Base-by-base conservation (phyloP, 352 stramenopile species). In the Phytophthora ohioensis region DNA sequence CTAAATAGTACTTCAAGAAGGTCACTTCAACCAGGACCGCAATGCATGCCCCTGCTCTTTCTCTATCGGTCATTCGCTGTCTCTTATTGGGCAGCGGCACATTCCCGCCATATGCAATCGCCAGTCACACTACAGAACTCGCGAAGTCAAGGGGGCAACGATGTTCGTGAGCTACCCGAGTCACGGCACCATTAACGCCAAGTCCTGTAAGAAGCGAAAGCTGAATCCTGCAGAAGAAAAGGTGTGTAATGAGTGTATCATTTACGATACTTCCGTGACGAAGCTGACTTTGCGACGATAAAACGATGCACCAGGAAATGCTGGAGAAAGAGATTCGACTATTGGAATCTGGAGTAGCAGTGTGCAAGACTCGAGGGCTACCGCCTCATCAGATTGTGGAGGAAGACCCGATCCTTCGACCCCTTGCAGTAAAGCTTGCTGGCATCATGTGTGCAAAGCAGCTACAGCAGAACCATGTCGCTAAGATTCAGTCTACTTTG, bases 1-100 rank as follows among this genome's bases (percentile, higher is more conserved):
- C 87, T 45, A 95, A 93, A 55, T 94, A 89, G 67, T 57, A 38
- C 1, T 27, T 46, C 13, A 46, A 46, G 41, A n/a, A 56, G 32
- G 9, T 12, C 30, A 67, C 36, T 55, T 60, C 30, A 47, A 59
- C 10, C 31, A 54, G 11, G 47, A 21, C 41, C 13, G n/a, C 15
- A 42, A 31, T 35, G 12, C 15, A 32, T 34, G 9, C 4, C 4
- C 5, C 15, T 45, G 64, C 35, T 67, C 57, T 72, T 57, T 72
- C 51, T 67, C 35, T 59, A 51, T 47, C 35, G 31, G 32, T 27
- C 35, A 38, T 39, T 34, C 31, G 17, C 42, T n/a, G 15, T 51
- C n/a, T 69, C 10, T 39, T 17, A 61, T 66, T 75, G 47, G 60
- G 15, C 52, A 49, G n/a, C 10, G 67, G 36, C 59, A 74, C 67